A percentile compares a stretch with the other conserved stretches of the same genome.
These are phyloP conservation scores for Salvia rosmarinus DNA, from an alignment of 257 asterid genomes.

Conservation along the genomic window DNA sequence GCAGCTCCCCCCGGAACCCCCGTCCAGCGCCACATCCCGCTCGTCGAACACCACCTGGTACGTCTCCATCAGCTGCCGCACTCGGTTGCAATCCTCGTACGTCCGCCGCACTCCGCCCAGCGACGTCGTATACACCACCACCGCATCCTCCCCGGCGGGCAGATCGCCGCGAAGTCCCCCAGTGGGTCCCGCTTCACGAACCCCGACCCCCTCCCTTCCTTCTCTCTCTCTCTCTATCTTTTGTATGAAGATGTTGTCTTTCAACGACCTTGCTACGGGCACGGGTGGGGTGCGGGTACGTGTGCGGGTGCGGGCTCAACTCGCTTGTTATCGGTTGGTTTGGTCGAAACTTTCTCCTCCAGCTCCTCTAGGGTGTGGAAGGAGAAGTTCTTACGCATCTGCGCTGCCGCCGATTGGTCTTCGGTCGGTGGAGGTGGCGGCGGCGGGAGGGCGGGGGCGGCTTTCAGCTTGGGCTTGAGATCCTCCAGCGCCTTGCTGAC, in stretches of 20 bases:
- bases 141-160: slow-evolving; percentile 74
- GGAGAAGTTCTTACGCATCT: slow-evolving; percentile 53
- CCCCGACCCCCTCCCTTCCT: slow-evolving; percentile 57
- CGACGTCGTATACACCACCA: slow-evolving; percentile 90
- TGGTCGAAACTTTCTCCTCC: slow-evolving; percentile 52
- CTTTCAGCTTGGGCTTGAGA: slow-evolving; percentile 57
- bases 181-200: slow-evolving; percentile 62
- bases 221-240: slow-evolving; percentile 62
- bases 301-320: slow-evolving; percentile 18
- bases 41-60: slow-evolving; percentile 84
- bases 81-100: slow-evolving; percentile 71
- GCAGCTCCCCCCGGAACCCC: slow-evolving; percentile 60
- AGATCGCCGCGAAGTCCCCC: slow-evolving; percentile 63
- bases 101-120: slow-evolving; percentile 89
- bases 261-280: slow-evolving; percentile 51
- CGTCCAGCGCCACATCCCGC: slow-evolving; percentile 80
- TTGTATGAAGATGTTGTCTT: slow-evolving; percentile 74
- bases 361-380: slow-evolving; percentile 89
- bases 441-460: slow-evolving; percentile 28
- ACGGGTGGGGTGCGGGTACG: no score
- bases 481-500: slow-evolving; percentile 82
- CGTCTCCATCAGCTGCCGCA: slow-evolving; percentile 65
- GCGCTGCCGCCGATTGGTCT: slow-evolving; percentile 20
- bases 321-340: slow-evolving; percentile 32
- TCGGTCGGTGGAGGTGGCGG: background rate